A percentile compares a stretch with the other conserved stretches of the same genome.
Evolutionary conservation across 495 filamentous ascomycete species (phyloP).

Genomic region (Aspergillus affinis): DNA sequence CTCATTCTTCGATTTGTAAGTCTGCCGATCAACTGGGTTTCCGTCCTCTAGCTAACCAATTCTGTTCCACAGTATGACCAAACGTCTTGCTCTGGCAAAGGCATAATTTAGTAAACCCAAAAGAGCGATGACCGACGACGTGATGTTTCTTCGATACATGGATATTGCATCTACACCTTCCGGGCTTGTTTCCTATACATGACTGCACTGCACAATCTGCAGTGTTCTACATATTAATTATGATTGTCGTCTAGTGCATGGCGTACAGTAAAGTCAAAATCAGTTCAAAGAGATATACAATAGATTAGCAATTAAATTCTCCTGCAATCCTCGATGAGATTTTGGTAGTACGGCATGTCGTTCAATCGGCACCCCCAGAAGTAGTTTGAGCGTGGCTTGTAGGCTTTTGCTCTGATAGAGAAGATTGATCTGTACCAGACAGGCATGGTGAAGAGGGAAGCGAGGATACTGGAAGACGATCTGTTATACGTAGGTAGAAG

Average conservation of each 20-base stretch:
- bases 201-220: constrained; percentile 15
- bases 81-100: constrained; percentile 41
- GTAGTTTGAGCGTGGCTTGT: too few species aligned
- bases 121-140: constrained; percentile 7
- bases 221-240: constrained; percentile 24
- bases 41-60: constrained; percentile 19
- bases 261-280: constrained; percentile 19
- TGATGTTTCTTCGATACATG: constrained; percentile 12
- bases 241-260: constrained; percentile 9
- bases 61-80: constrained; percentile 49
- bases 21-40: not conserved
- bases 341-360: too few species aligned
- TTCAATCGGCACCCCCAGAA: too few species aligned
- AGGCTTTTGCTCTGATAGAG: too few species aligned
- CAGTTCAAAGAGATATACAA: not conserved
- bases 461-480: not conserved
- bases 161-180: constrained; percentile 17
- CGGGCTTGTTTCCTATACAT: constrained; percentile 6
- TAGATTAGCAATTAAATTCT: not conserved
- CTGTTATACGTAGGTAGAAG: not conserved
- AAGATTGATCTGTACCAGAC: too few species aligned
- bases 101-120: constrained; percentile 19
- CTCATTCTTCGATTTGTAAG: constrained; percentile 98
- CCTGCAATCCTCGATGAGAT: not conserved
- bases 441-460: too few species aligned